Evolutionary conservation across 345 rosid species (phyloP), one percentile per base, ranked within the genome.

Genomic region (Carallia brachiata): DNA sequence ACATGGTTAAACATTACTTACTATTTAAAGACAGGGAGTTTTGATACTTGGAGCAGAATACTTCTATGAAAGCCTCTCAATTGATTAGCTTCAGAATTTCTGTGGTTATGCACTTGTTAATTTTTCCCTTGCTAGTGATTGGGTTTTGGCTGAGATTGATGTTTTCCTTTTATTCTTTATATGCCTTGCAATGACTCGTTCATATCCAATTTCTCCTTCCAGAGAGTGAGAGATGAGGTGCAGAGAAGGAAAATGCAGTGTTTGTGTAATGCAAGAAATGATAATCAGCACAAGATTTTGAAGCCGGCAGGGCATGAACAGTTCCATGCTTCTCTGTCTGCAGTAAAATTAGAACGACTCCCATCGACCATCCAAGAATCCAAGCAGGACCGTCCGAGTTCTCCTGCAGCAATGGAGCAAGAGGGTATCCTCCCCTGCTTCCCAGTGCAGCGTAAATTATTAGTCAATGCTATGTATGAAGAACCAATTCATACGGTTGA

Each of bases 171-270:
- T 27, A 40, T 44, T 8, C 6, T 6, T 19, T 2, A 0, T 19
- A 10, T 19, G 12, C 15, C 30, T 13, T 12, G 10, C 59, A 55
- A 7, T 6, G 59, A 8, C 30, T 19, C 23, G 7, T 4, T 6
- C 59, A 32, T 7, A 23, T 23, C 15, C 12, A n/a, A n/a, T 63
- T 67, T 36, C 36, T 17, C 17, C 57, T 77, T 81, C 40, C 81
- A 95, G 99, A 88, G 84, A 70, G 89, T 92, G 23, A 85, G 83
- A 68, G 94, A 95, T 16, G 97, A 90, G 80, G 81, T 92, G 70
- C 81, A 85, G 66, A 80, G 72, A 70, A 81, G 96, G 82, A 87
- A 80, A 80, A 69, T 69, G 75, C 85, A 79, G 52, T 57, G 36
- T 60, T 47, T 39, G 78, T 66, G 44, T 23, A 54, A n/a, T 2